These are phyloP conservation scores for Colletotrichum lentis DNA, from an alignment of 2,329 filamentous ascomycete species.

Conservation along the genomic window DNA sequence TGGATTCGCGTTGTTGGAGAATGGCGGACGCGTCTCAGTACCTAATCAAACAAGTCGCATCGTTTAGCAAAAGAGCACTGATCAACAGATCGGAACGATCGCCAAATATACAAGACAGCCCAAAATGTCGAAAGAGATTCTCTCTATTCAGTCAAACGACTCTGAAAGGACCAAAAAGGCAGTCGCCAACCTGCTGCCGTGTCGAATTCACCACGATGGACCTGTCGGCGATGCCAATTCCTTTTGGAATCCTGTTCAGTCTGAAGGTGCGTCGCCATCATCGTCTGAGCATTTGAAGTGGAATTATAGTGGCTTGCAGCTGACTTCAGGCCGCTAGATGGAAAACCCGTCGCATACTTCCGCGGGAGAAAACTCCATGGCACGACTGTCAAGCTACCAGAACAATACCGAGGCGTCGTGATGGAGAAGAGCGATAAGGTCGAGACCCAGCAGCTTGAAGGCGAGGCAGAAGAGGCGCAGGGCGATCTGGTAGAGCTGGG, in stretches of 20 bases:
- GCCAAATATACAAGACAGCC: neutral
- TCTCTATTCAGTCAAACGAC: conserved; percentile 48
- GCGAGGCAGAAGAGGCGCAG: conserved; percentile 55
- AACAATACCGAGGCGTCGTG: conserved; percentile 74
- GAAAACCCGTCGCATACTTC: conserved; percentile 69
- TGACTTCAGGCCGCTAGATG: conserved; percentile 51
- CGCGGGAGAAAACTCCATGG: conserved; percentile 82
- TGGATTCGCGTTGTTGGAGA: conserved; percentile 6
- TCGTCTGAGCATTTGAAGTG: neutral
- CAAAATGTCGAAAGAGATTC: conserved; percentile 55
- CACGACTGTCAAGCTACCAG: conserved; percentile 70
- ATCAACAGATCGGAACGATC: neutral
- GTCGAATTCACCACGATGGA: conserved; percentile 81
- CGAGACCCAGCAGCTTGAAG: conserved; percentile 46
- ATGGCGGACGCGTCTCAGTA: conserved; percentile 20
- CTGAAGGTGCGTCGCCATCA: conserved; percentile 50
- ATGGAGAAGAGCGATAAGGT: conserved; percentile 55
- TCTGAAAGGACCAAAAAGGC: conserved; percentile 47
- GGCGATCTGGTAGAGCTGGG: conserved; percentile 57
- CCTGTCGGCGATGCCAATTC: conserved; percentile 68
- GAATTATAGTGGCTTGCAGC: neutral
- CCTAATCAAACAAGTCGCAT: neutral
- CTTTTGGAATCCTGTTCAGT: conserved; percentile 73
- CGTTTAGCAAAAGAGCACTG: neutral
- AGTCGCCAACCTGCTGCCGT: conserved; percentile 79